Conservation (phyloP, 495 filamentous ascomycete genomes). For the Glutinoglossum americanum region DNA sequence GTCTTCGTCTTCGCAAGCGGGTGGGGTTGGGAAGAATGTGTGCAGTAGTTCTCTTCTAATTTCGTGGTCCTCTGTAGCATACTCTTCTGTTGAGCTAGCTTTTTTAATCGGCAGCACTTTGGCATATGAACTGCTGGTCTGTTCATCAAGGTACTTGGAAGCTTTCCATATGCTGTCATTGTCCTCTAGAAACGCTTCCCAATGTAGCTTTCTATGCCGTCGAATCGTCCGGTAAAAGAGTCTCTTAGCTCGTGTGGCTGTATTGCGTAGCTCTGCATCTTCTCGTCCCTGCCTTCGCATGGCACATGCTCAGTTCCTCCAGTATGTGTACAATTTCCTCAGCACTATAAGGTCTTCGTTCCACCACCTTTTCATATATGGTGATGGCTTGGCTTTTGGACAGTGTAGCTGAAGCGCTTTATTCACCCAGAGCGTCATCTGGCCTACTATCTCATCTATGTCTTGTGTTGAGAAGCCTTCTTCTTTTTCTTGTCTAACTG, state of each 20-base stretch:
- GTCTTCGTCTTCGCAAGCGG: too few species aligned
- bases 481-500: background rate
- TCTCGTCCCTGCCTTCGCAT: background rate
- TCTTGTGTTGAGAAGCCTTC: background rate
- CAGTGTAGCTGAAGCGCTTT: conserved; percentile 2
- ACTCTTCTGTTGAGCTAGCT: too few species aligned
- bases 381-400: conserved; percentile 6
- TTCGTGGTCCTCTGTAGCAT: too few species aligned
- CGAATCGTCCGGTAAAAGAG: background rate
- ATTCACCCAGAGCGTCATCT: background rate
- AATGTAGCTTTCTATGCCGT: too few species aligned
- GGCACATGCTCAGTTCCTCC: conserved; percentile 6
- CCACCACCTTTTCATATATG: conserved; percentile 10
- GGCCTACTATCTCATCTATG: background rate
- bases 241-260: background rate
- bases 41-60: too few species aligned
- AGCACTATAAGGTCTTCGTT: conserved; percentile 7
- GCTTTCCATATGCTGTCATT: too few species aligned
- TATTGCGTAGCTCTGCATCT: background rate
- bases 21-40: too few species aligned
- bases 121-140: too few species aligned
- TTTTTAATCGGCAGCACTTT: too few species aligned
- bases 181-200: too few species aligned
- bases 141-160: too few species aligned
- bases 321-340: conserved; percentile 8